These are phyloP conservation scores for Petunia hybrid DNA, from an alignment of 305 asterid species.

Conservation along the genomic window DNA sequence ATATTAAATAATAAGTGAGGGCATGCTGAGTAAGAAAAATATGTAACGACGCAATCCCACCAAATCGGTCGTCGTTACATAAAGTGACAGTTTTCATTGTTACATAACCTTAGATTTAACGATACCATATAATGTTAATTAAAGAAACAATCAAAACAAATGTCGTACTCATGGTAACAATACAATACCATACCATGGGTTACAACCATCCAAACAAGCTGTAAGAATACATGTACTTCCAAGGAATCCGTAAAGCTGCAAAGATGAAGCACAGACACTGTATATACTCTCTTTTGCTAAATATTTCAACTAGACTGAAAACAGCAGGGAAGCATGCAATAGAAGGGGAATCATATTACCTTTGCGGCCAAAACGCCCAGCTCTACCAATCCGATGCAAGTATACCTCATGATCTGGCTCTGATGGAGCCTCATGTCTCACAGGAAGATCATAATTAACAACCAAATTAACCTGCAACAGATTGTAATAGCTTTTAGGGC, in stretches of 20 bases:
- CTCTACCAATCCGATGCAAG: slow-evolving; percentile 96
- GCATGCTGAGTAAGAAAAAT: too few species aligned
- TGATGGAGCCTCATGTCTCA: slow-evolving; percentile 45
- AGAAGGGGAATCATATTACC: slow-evolving; percentile 49
- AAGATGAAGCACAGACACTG: background rate
- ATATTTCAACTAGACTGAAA: background rate
- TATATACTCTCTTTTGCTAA: background rate
- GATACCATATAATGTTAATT: too few species aligned
- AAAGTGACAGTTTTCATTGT: too few species aligned
- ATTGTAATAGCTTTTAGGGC: slow-evolving; percentile 24
- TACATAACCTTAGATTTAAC: too few species aligned
- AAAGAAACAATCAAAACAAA: too few species aligned
- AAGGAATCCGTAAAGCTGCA: too few species aligned
- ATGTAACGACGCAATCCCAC: too few species aligned
- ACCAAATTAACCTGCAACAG: slow-evolving; percentile 84
- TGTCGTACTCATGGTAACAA: too few species aligned
- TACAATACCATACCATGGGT: too few species aligned
- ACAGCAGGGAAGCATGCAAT: slow-evolving; percentile 8
- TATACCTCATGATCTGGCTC: slow-evolving; percentile 93
- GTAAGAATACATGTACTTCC: background rate
- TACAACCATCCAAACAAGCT: too few species aligned
- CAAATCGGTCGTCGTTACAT: too few species aligned
- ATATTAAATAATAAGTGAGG: too few species aligned
- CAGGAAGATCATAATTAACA: slow-evolving; percentile 87
- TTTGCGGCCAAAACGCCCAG: slow-evolving; percentile 99